A percentile compares a stretch with the other conserved stretches of the same genome.
phyloP scores from a whole-genome alignment of 495 filamentous ascomycete species.

The Lasiosphaeria miniovina region DNA sequence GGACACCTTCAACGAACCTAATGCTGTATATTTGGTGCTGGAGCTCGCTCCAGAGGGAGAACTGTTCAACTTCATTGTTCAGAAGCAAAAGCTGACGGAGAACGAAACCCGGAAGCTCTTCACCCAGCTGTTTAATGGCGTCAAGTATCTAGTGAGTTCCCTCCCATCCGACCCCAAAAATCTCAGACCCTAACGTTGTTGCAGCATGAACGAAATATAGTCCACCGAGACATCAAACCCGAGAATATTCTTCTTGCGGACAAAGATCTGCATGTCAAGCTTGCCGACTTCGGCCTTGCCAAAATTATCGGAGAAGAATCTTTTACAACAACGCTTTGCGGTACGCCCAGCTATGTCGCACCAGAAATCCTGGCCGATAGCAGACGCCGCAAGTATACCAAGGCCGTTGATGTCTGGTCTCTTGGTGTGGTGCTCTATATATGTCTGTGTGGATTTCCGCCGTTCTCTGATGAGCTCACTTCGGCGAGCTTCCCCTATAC shows the following conservation, averaged over 20 bases:
- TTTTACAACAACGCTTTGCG: conserved; percentile 95
- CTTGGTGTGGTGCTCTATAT: conserved; percentile 99
- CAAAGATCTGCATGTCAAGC: conserved; percentile 78
- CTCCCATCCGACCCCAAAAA: background rate
- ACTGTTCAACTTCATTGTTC: conserved; percentile 89
- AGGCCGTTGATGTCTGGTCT: conserved; percentile 95
- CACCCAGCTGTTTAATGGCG: conserved; percentile 83
- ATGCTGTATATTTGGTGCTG: conserved; percentile 86
- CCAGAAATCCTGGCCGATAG: conserved; percentile 87
- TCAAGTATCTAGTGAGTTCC: conserved; percentile 83
- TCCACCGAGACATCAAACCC: conserved; percentile 97
- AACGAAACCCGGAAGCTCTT: conserved; percentile 82
- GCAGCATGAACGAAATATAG: conserved; percentile 95
- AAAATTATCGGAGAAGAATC: conserved; percentile 99
- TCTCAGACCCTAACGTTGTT: conserved; percentile 34
- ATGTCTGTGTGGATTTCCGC: conserved; percentile 95
- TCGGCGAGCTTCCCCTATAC: conserved; percentile 78
- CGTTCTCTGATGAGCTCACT: conserved; percentile 91
- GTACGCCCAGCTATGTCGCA: conserved; percentile 93
- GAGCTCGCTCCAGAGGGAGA: conserved; percentile 92
- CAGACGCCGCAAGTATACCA: conserved; percentile 80
- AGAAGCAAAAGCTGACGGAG: conserved; percentile 83
- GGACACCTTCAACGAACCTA: conserved; percentile 88
- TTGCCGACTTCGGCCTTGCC: conserved; percentile 95
- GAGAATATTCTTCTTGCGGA: conserved; percentile 94